Base-by-base conservation (phyloP, 2,329 filamentous ascomycete genomes). In the Diplodia intermedia region DNA sequence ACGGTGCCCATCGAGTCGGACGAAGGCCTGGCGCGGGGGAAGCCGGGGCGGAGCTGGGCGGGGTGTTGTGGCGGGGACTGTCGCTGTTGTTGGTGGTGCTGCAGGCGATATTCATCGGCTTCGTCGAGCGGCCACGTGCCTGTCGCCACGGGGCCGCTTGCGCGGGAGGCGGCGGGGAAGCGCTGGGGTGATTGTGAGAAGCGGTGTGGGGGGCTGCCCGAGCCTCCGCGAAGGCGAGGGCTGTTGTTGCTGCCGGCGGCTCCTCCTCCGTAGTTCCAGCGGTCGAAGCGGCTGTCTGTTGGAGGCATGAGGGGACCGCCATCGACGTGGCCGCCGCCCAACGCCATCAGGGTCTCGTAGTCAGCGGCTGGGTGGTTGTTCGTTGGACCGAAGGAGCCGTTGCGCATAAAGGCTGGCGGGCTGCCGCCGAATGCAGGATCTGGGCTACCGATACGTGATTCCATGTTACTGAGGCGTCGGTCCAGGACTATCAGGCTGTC, bases 401-500 rank as follows among this genome's bases (percentile, higher is more conserved):
- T 26, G 29, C 53, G 29, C 26, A 36, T 31, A n/a, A 47, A 47
- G n/a, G 43, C 18, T n/a, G 43, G 43, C 18, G 33, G 43, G 29
- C 9, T 33, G 26, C 9, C 11, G 40, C 26, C 40, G 40, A n/a
- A 23, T 4, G 14, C 47, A 26, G 55, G 65, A 1, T 49, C 43
- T 5, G 53, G 66, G 47, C 40, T 62, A 12, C 26, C 38, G 54
- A 62, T 47, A 36, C 47, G 66, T 12, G 55, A 61, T 20, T 68
- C 66, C 47, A 68, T 68, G 33, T 23, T 47, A 33, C 23, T 38
- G 18, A 68, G 57, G 57, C 56, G 66, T 38, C 50, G 57, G 14
- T 63, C 57, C 38, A 68, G 57, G 9, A 65, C 40, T 49, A 62
- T 40, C 7, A 68, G 49, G 26, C 47, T 54, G n/a, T 68, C 66